Evolutionary conservation across 495 filamentous ascomycete species (phyloP).

Genomic region (Lasiosphaeriaceae sp.): DNA sequence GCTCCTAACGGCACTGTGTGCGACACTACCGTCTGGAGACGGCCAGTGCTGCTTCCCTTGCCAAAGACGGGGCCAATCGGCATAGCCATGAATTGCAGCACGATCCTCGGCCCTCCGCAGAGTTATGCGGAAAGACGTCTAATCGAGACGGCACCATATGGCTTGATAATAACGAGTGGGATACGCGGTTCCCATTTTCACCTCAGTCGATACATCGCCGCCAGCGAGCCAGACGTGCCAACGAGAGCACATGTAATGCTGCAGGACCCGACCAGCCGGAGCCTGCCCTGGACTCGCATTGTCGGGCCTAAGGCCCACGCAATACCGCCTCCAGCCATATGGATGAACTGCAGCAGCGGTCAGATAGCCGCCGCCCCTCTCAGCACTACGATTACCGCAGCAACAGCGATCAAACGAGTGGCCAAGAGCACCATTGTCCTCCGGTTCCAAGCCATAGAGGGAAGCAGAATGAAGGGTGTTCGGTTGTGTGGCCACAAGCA

Average conservation of each 20-base stretch:
- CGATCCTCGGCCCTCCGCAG: too few species aligned
- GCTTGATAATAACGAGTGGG: neutral
- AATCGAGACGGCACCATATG: too few species aligned
- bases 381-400: neutral
- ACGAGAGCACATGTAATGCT: conserved; percentile 5
- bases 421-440: conserved; percentile 5
- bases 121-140: too few species aligned
- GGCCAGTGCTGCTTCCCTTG: conserved; percentile 11
- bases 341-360: neutral
- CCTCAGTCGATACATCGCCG: neutral
- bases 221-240: conserved; percentile 7
- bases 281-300: conserved; percentile 7
- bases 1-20: conserved; percentile 1
- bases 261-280: conserved; percentile 11
- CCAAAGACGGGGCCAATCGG: too few species aligned
- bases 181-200: conserved; percentile 13
- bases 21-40: conserved; percentile 7
- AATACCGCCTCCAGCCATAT: neutral
- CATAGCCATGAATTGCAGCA: too few species aligned
- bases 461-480: conserved; percentile 1
- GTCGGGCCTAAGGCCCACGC: conserved; percentile 4
- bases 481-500: conserved; percentile 1
- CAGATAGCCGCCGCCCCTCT: conserved; percentile 1
- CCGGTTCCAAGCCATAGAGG: conserved; percentile 4
- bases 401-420: conserved; percentile 3